These are phyloP conservation scores for Melanomma pulvis-pyrius DNA, from an alignment of 495 filamentous ascomycete genomes.

Conservation along the genomic window DNA sequence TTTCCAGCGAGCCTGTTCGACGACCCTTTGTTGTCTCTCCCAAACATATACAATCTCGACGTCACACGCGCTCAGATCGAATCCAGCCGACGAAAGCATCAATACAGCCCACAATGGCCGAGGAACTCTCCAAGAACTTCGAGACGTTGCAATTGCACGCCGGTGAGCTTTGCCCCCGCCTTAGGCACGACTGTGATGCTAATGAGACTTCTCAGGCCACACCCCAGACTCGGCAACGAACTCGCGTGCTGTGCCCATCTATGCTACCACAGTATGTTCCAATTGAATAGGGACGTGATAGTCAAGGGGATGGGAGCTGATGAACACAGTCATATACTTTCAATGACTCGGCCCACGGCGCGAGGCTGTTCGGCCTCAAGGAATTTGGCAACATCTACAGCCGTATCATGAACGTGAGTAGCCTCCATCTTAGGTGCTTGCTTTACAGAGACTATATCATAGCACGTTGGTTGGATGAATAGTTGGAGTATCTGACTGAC, in stretches of 20 bases:
- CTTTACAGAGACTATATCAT: neutral
- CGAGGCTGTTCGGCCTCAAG: constrained; percentile 94
- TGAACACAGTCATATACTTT: constrained; percentile 75
- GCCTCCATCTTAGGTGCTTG: neutral
- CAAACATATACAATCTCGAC: no score
- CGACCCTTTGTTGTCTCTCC: neutral
- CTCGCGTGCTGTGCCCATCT: constrained; percentile 91
- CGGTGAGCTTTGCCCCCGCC: constrained; percentile 49
- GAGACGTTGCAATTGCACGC: constrained; percentile 98
- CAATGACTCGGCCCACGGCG: constrained; percentile 96
- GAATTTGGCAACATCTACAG: constrained; percentile 99
- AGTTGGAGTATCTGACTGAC: neutral
- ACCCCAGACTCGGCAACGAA: constrained; percentile 85
- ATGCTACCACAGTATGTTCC: constrained; percentile 77
- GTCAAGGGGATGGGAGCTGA: constrained; percentile 8
- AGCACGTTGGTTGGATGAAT: neutral
- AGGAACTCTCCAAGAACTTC: constrained; percentile 56
- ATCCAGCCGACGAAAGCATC: neutral
- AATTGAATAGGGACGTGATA: neutral
- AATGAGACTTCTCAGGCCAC: constrained; percentile 59
- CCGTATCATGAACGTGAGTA: constrained; percentile 84
- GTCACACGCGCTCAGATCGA: neutral
- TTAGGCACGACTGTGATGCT: constrained; percentile 4
- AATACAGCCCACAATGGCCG: constrained; percentile 23
- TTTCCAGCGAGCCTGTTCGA: neutral